Percentiles rank a stretch among this genome's conserved stretches.
Conservation (phyloP, 164 flowering plant genomes). For the Magnolia officinalis region DNA sequence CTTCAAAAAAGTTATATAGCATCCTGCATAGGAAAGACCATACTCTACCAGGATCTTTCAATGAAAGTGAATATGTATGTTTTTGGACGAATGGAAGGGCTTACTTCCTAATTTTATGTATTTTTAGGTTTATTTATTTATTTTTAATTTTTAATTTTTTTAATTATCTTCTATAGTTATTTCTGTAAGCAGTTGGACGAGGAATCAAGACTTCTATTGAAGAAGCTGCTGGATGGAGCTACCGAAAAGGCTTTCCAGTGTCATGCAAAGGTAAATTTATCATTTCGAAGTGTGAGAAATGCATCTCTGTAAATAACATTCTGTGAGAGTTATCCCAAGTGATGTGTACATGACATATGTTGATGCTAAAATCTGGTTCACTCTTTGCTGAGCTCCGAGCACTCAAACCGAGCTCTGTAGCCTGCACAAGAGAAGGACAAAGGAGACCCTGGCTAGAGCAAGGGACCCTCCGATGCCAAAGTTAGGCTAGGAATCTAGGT, state of each 20-base stretch:
- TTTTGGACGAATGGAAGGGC: background rate
- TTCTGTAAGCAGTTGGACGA: constrained; percentile 30
- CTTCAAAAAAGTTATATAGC: constrained; percentile 33
- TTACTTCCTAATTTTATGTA: background rate
- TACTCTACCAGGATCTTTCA: background rate
- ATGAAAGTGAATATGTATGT: constrained; percentile 14
- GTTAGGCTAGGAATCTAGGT: no score
- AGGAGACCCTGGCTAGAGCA: no score
- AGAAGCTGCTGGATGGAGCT: constrained; percentile 39
- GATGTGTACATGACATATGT: no score
- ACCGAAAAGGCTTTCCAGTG: constrained; percentile 24
- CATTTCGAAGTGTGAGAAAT: background rate
- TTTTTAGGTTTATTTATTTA: background rate
- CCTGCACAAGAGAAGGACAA: no score
- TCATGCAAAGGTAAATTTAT: constrained; percentile 26
- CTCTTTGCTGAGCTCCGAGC: no score
- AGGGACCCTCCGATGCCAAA: no score
- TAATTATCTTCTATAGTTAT: background rate
- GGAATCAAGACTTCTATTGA: constrained; percentile 29
- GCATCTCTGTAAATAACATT: no score
- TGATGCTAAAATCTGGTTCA: no score
- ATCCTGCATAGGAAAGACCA: constrained; percentile 27
- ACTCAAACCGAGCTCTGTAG: no score
- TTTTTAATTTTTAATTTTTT: no score
- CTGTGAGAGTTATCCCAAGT: no score